Conservation (phyloP, 176 grass and related monocot genomes). For the Rhynchospora breviuscula region DNA sequence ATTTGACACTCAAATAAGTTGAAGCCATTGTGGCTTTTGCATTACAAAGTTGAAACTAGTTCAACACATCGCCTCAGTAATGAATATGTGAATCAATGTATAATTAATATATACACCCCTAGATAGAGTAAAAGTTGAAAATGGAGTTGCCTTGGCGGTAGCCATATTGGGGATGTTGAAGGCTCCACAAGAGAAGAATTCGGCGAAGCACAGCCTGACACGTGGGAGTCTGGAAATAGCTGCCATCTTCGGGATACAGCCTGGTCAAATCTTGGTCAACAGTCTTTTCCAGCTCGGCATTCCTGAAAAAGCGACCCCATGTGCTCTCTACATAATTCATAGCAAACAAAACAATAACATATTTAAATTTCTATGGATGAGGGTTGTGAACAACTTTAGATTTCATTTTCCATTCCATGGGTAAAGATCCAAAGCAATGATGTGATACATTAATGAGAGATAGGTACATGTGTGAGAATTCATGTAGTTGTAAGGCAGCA, state of each 20-base stretch:
- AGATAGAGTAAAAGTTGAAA: neutral
- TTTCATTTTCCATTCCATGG: neutral
- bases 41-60: neutral
- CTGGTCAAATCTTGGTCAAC: conserved; percentile 82
- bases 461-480: neutral
- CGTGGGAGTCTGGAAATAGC: conserved; percentile 71
- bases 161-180: conserved; percentile 77
- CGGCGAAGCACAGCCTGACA: conserved; percentile 84
- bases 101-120: neutral
- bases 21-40: neutral
- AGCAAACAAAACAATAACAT: conserved; percentile 12
- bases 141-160: conserved; percentile 73
- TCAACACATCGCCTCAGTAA: neutral
- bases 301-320: conserved; percentile 88
- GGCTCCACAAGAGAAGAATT: conserved; percentile 89
- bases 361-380: neutral
- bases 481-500: neutral
- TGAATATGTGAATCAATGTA: neutral
- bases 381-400: conserved; percentile 9
- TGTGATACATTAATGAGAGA: conserved; percentile 1
- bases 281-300: conserved; percentile 80
- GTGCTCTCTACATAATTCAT: conserved; percentile 51
- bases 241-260: conserved; percentile 78
- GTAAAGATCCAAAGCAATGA: neutral
- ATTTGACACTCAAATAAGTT: conserved; percentile 9